Base-by-base conservation (phyloP, 2,329 filamentous ascomycete genomes). In the Ophiobolus disseminans region DNA sequence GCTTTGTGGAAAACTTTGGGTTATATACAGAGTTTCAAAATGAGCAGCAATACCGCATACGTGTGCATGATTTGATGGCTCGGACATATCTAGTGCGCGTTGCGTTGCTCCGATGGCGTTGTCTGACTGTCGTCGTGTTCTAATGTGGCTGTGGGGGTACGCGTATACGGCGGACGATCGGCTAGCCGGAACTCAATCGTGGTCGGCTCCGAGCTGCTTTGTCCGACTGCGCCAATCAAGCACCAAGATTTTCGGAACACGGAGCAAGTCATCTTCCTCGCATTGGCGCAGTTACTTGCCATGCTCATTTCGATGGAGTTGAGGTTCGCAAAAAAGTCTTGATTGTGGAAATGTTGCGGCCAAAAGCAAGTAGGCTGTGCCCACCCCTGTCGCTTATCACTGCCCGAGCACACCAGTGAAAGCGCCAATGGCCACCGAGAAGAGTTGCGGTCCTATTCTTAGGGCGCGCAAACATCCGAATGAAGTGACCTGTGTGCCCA, bases 321-420 rank as follows among this genome's bases (percentile, higher is more conserved):
- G 10, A 11, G 13, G 31, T 20, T 25, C 36, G 8, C 36, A 26
- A 26, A 3, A 20, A 40, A 16, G 19, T 14, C 11, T 28, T 6
- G 28, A 13, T 22, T 41, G 31, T 17, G 25, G 19, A 32, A 11
- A 5, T 21, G 39, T 41, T 19, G 25, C 39, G 26, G 14, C 26
- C 16, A n/a, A n/a, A n/a, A n/a, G n/a, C 10, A 32, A 10, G 39
- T 14, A 41, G 39, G 39, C 19, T 41, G 16, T 41, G 39, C 26
- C 21, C 11, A 31, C 10, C 39, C 19, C 26, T 41, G 8, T 13
- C 28, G 7, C 9, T 10, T 10, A 19, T 11, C 19, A n/a, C 17
- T 30, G 13, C 25, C 20, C 25, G 38, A 40, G 16, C 38, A n/a
- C 10, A 40, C 38, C 25, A 30, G 30, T 40, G 23, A 40, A 20